phyloP scores from a whole-genome alignment of 2,329 filamentous ascomycete species.

The Penicillium hordei region DNA sequence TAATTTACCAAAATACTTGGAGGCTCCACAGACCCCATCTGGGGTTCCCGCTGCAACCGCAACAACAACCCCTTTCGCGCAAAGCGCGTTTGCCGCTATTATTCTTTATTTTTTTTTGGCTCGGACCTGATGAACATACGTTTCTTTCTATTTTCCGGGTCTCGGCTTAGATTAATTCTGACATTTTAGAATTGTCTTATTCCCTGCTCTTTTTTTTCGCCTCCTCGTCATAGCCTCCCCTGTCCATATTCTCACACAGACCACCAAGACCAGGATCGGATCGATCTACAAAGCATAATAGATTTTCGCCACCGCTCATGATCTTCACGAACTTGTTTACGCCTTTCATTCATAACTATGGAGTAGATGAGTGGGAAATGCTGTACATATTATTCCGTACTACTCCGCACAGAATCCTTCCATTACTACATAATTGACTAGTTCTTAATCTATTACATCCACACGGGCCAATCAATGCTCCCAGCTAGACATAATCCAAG shows the following conservation, averaged over 20 bases:
- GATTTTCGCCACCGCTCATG: conserved; percentile 1
- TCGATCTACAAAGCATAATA: conserved; percentile 9
- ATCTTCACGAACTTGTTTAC: neutral
- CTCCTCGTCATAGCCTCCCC: conserved; percentile 3
- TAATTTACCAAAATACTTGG: neutral
- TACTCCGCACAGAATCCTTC: neutral
- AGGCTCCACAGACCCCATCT: conserved; percentile 23
- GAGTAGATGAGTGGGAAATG: neutral
- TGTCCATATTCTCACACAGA: neutral
- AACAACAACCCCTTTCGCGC: conserved; percentile 28
- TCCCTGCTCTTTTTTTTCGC: neutral
- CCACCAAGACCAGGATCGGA: neutral
- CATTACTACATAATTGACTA: neutral
- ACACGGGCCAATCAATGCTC: neutral
- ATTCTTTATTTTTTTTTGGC: conserved; percentile 2
- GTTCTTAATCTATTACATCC: neutral
- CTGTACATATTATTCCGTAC: neutral
- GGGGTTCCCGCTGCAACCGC: conserved; percentile 40
- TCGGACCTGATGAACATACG: neutral
- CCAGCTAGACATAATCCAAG: neutral
- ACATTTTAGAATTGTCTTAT: neutral
- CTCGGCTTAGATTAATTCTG: neutral
- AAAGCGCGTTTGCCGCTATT: conserved; percentile 43
- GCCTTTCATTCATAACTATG: neutral
- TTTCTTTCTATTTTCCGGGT: neutral